Base-by-base conservation (phyloP, 495 filamentous ascomycete species). In the Lentithecium fluviatile region DNA sequence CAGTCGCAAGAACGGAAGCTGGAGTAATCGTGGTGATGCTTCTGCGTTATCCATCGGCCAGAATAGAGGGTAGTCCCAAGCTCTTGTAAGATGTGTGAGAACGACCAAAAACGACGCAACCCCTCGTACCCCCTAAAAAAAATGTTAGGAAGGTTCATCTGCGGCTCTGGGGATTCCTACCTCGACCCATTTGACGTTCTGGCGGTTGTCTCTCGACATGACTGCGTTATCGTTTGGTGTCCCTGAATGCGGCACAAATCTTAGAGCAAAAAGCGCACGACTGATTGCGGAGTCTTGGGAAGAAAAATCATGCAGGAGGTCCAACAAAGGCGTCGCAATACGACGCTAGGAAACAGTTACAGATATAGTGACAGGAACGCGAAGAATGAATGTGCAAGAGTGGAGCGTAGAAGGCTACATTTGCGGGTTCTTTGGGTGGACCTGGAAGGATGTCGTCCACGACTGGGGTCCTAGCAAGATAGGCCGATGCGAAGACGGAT, bases 131-230 rank as follows among this genome's bases (percentile, higher is more conserved):
- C 85, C 85, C 64, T 67, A 47, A 1, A 17, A 2, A 17, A 17
- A 2, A 53, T 64, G 24, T n/a, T n/a, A 65, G 43, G 0, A 48
- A 29, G 13, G 12, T 17, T 42, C 12, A 36, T 3, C 32, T 7
- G 15, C 2, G 38, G 48, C 25, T 13, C 20, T 0, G 50, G 20
- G 10, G 43, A 37, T 24, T 24, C 58, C 42, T 36, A 67, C 64
- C 79, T 88, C 85, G 37, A 86, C 83, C 85, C 85, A 88, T 75
- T 85, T 86, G 24, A 88, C 83, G 60, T 83, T 84, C 66, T 83
- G 82, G 57, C 76, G 74, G 36, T 17, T 55, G 23, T 58, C 58
- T 12, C 25, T 56, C 19, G 48, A 47, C 56, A 59, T 60, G 6
- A 13, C 29, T 3, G 48, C 10, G 19, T 38, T n/a, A 1, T n/a